Evolutionary conservation across 768 basidiomycete genomes (phyloP), one percentile per base, ranked within the genome.

Genomic region (Boletus tomentosulus): DNA sequence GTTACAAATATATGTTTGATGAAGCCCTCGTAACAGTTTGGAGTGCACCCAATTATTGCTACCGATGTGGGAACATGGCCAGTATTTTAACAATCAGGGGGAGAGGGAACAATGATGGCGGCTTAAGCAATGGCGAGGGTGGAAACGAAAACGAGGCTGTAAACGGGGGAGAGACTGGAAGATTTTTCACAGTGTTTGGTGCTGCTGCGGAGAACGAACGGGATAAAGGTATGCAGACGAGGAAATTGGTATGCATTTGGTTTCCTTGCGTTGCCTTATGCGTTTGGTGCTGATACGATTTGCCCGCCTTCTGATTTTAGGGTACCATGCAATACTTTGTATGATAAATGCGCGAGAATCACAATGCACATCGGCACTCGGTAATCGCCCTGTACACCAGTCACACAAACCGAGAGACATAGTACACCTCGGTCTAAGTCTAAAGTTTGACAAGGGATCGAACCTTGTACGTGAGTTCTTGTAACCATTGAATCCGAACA

Each of bases 1-100:
- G 93, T 2, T 94, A 82, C 74, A 98, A 98, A 73, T 87, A 94
- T 67, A 96, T 98, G 96, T 97, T 98, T 62, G 90, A 97, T 66
- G 82, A 87, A 57, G 79, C 86, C 58, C 88, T 96, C 19, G 92
- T 94, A 12, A 96, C 92, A 0, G 92, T 96, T 10, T 96, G 92
- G 92, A 86, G 84, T 6, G 92, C 92, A 47, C 90, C 91, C 30
- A 95, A 92, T 64, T 92, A 92, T 66, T 94, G 85, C 66, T 85
- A 85, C 58, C 73, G 85, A 30, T 92, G 92, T 64, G 92, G 95
- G 15, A 98, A 98, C 59, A 78, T 91, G 73, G 95, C 95, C 0
- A 87, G 87, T 31, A 92, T 98, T 59, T 79, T 98, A 75, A 92
- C 88, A 1, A 81, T 97, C 13, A 78, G 81, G 37, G 50, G 89